Base-by-base conservation (phyloP, 2,329 filamentous ascomycete species). In the Sporothrix globosa region DNA sequence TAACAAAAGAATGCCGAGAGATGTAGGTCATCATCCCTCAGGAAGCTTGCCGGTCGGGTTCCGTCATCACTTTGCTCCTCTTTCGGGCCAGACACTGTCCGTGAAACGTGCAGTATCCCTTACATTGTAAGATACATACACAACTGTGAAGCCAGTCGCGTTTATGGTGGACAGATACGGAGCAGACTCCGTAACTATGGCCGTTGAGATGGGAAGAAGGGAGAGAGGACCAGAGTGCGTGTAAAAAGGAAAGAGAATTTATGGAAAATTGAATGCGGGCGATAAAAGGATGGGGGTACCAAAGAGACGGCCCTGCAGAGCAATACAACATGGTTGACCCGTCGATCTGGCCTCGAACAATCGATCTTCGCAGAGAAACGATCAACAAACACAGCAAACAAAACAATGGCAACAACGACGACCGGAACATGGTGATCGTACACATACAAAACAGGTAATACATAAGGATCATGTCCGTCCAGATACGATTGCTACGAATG, bases 21-120 rank as follows among this genome's bases (percentile, higher is more conserved):
- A 60, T 60, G 30, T 60, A 60, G 30, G 39, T 34, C 56, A 21
- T 60, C 54, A 41, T 41, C 21, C 56, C 19, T 9, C 30, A 10
- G 13, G 34, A 24, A 44, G 56, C 34, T 56, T 56, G 30, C 50
- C 7, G 24, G 50, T 53, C 21, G n/a, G 21, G 24, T 14, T 30
- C 53, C 30, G 53, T 13, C 27, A 56, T 56, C 53, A 56, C 53
- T 56, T 14, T 17, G 53, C 30, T 61, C 56, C 58, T 46, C 27
- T 63, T 46, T 46, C 17, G 58, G 58, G 21, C 58, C 39, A 63
- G 21, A 39, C 21, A 27, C 39, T 46, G 39, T 39, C 53, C 39
- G 58, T 46, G 6, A 63, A 63, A 63, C 58, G 39, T 63, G 58
- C 58, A 1, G 48, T 63, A 63, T 63, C 58, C 58, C 39, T 46